A percentile compares a stretch with the other conserved stretches of the same genome.
phyloP scores from a whole-genome alignment of 75 land plant species.

The Isoetes taiwanensis region DNA sequence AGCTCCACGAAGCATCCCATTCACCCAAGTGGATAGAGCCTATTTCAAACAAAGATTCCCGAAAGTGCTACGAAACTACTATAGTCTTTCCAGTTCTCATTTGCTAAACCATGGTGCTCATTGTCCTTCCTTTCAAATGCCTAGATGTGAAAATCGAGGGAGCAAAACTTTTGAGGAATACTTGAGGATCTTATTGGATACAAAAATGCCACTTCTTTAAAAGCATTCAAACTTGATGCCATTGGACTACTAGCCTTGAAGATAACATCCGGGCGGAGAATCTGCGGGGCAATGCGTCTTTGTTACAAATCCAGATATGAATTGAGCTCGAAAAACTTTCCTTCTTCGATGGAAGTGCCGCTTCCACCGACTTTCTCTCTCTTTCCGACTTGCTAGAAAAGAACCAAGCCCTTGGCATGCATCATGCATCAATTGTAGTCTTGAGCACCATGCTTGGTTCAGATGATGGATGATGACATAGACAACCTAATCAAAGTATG shows the following conservation, averaged over 20 bases:
- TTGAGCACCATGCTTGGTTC: constrained; percentile 55
- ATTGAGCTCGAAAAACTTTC: constrained; percentile 33
- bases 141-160: constrained; percentile 18
- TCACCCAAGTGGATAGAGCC: constrained; percentile 27
- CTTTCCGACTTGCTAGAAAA: constrained; percentile 30
- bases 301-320: constrained; percentile 56
- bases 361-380: constrained; percentile 32
- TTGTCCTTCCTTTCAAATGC: too few relatives aligned
- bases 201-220: constrained; percentile 84
- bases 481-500: too few relatives aligned
- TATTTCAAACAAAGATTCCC: constrained; percentile 40
- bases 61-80: too few relatives aligned
- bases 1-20: constrained; percentile 70
- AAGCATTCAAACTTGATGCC: constrained; percentile 36
- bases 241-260: constrained; percentile 49
- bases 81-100: constrained; percentile 79
- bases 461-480: constrained; percentile 84
- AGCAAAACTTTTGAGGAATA: constrained; percentile 27
- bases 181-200: constrained; percentile 84
- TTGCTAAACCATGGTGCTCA: constrained; percentile 39
- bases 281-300: constrained; percentile 64
- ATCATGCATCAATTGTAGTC: constrained; percentile 66
- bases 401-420: constrained; percentile 65
- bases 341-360: constrained; percentile 35
- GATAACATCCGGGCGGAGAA: constrained; percentile 66